Percentiles rank a stretch among this genome's conserved stretches.
These are phyloP conservation scores for Colletotrichum truncatum DNA, from an alignment of 2,329 filamentous ascomycete species.

Conservation along the genomic window DNA sequence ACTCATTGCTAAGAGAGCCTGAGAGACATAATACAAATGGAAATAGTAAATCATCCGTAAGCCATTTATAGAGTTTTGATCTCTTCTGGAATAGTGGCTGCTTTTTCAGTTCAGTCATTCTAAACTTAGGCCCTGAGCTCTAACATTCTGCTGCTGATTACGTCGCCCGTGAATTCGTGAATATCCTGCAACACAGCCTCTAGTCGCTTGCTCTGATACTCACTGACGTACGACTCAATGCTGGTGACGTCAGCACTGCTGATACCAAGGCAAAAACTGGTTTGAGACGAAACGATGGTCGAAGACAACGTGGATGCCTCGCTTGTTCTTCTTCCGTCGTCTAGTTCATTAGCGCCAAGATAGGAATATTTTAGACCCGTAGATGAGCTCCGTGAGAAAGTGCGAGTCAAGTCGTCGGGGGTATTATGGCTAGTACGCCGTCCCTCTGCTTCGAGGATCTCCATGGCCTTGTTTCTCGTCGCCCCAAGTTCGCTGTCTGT, in stretches of 20 bases:
- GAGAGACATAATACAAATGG: too few relatives aligned
- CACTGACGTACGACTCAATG: slow-evolving; percentile 20
- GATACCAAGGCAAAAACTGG: background rate
- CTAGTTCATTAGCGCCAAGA: slow-evolving; percentile 1
- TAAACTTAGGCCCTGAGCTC: slow-evolving; percentile 15
- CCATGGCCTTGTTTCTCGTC: slow-evolving; percentile 53
- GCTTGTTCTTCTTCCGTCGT: slow-evolving; percentile 33
- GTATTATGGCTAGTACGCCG: slow-evolving; percentile 34
- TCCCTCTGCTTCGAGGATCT: slow-evolving; percentile 47
- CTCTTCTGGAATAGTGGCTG: too few relatives aligned
- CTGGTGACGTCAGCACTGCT: background rate
- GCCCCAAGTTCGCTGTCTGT: slow-evolving; percentile 63
- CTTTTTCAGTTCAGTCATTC: too few relatives aligned
- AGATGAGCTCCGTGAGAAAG: slow-evolving; percentile 40
- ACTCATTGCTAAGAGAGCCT: too few relatives aligned
- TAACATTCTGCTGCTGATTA: slow-evolving; percentile 7
- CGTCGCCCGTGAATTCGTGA: slow-evolving; percentile 20
- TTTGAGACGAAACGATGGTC: slow-evolving; percentile 43
- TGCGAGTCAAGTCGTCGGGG: slow-evolving; percentile 39
- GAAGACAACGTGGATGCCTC: slow-evolving; percentile 44
- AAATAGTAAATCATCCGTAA: too few relatives aligned
- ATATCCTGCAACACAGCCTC: slow-evolving; percentile 16
- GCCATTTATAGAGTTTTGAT: too few relatives aligned
- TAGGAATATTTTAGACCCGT: slow-evolving; percentile 35
- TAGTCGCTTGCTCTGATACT: slow-evolving; percentile 23